These are phyloP conservation scores for Monilinia laxa DNA, from an alignment of 2,329 filamentous ascomycete genomes.

Conservation along the genomic window DNA sequence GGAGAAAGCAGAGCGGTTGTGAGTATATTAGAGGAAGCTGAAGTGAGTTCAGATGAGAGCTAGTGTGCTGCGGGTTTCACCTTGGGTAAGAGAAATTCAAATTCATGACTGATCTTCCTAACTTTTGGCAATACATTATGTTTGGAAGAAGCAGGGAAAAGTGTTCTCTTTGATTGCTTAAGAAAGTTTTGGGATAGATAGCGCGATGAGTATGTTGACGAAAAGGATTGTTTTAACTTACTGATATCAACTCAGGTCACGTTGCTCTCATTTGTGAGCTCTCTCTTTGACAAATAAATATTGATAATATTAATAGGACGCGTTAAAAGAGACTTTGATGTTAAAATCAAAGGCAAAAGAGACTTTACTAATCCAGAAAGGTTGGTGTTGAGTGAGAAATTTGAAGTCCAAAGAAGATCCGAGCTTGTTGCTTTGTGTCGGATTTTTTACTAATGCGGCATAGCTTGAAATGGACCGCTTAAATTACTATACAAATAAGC, in stretches of 20 bases:
- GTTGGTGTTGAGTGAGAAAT: not conserved
- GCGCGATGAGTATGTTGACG: fast-evolving
- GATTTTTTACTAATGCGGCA: not conserved
- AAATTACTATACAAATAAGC: not conserved
- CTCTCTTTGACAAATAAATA: not conserved
- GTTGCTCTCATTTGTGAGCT: not conserved
- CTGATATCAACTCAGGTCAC: not conserved
- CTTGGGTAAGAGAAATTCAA: not conserved
- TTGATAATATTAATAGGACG: not conserved
- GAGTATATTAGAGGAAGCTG: not conserved
- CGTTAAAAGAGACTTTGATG: not conserved
- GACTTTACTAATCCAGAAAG: not conserved
- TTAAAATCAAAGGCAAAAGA: not conserved
- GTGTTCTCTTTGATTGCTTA: not conserved
- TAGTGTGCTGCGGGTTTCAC: not conserved
- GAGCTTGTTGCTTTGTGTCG: not conserved
- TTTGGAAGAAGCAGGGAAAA: not conserved
- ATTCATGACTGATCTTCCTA: not conserved
- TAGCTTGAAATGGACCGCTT: not conserved
- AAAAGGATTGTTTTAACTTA: not conserved
- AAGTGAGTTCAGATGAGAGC: no score
- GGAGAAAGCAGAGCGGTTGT: not conserved
- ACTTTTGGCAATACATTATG: no score
- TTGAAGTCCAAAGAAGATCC: not conserved
- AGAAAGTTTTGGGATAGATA: not conserved